phyloP scores from a whole-genome alignment of 2,329 filamentous ascomycete genomes.

The Diplocarpon rosae region DNA sequence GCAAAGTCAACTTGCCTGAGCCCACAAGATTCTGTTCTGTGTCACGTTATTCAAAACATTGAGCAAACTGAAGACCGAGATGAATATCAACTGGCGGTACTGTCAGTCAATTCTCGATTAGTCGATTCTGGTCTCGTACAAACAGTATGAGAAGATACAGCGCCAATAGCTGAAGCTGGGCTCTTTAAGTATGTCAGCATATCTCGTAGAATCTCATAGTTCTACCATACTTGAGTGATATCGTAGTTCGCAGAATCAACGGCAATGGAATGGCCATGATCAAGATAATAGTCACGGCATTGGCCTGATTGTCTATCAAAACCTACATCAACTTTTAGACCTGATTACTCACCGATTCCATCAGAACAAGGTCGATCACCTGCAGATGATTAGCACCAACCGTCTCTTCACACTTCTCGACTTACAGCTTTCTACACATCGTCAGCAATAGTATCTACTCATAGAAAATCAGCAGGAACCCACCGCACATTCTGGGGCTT shows the following conservation, averaged over 20 bases:
- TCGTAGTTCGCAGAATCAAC: conserved; percentile 11
- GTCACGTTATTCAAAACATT: conserved; percentile 4
- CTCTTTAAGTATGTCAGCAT: conserved; percentile 1
- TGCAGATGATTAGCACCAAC: not conserved
- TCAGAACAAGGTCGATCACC: conserved; percentile 3
- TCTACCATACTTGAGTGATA: conserved; percentile 6
- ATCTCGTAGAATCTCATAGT: not conserved
- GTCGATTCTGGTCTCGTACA: conserved; percentile 3
- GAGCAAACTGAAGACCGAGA: conserved; percentile 10
- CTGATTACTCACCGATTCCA: conserved; percentile 5
- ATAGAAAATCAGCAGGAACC: not conserved
- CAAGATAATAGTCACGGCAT: conserved; percentile 14
- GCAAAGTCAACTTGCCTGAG: conserved; percentile 5
- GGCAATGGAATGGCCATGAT: conserved; percentile 15
- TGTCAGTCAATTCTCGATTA: too few relatives aligned
- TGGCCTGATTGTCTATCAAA: conserved; percentile 2
- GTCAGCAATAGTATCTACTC: conserved; percentile 4
- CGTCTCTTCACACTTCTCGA: not conserved
- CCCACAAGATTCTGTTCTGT: conserved; percentile 12
- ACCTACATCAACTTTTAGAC: not conserved
- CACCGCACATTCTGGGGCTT: conserved; percentile 14
- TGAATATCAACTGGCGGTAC: conserved; percentile 8
- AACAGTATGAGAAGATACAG: conserved; percentile 13
- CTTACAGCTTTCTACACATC: conserved; percentile 13
- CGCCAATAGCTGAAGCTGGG: conserved; percentile 9